Base-by-base conservation (phyloP, 164 flowering plant genomes). In the Chloranthus sessilifolius region DNA sequence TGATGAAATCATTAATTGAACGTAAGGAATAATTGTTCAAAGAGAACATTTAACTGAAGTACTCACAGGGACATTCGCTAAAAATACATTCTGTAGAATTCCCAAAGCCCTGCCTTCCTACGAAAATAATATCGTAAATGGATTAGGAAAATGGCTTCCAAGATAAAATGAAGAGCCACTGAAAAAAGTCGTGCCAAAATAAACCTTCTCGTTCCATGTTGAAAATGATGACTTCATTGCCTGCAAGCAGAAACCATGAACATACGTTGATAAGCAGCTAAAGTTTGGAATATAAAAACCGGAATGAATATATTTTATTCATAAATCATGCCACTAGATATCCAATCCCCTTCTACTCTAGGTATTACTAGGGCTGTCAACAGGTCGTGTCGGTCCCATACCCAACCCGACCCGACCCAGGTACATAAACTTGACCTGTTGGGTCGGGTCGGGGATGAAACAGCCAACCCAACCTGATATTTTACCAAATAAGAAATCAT, bases 61-160 rank as follows among this genome's bases (percentile, higher is more conserved):
- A 67, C 83, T 58, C 64, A 91, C 99, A 34, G 86, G 95, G 50
- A 92, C 84, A 68, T 88, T 77, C 24, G 97, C 85, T 62, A 92
- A 73, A 70, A 86, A 81, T 24, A 74, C 71, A 61, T 81, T 79
- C n/a, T 72, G 74, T 15, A 92, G 87, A 14, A 80, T 68, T 14
- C 46, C 44, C 52, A 75, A 35, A 46, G 77, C 79, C 73, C 78
- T 78, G 12, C 72, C 77, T 65, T 72, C 84, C 94, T 86, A 25
- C 33, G 47, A 10, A 21, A 47, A 10, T 22, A 21, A 22, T 16
- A 35, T 3, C 14, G 16, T 5, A 22, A 16, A 29, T 2, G 23
- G 16, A 10, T 41, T 31, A 29, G 40, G 15, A 41, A 22, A 17
- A 48, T 35, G 9, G 5, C 10, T 14, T 14, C 1, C 22, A 6